phyloP scores from a whole-genome alignment of 140 eudicot species.

The Stevia rebaudiana region DNA sequence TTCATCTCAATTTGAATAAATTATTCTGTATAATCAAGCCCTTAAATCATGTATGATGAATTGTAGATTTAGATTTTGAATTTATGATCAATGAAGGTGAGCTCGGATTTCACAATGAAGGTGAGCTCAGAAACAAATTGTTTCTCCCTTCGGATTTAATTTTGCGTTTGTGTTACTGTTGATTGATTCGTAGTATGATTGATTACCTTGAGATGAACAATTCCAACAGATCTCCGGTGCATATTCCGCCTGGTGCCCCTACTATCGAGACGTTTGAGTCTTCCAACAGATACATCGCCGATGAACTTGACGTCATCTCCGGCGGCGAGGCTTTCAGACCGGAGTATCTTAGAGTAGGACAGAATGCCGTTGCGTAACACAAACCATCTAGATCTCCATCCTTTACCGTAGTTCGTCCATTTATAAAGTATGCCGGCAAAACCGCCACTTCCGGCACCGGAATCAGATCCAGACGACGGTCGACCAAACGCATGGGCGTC shows the following conservation, averaged over 20 bases:
- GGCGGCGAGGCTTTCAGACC: constrained; percentile 41
- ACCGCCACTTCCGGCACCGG: constrained; percentile 27
- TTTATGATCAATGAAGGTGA: constrained; percentile 5
- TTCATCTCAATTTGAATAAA: neutral
- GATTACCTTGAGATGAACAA: constrained; percentile 78
- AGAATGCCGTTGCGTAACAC: constrained; percentile 60
- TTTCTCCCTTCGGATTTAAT: neutral
- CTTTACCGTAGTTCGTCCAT: constrained; percentile 87
- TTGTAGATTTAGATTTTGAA: constrained; percentile 4
- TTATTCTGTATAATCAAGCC: neutral
- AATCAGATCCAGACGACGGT: constrained; percentile 48
- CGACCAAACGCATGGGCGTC: constrained; percentile 41
- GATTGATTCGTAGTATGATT: neutral
- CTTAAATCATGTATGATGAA: neutral
- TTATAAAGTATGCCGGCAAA: constrained; percentile 71
- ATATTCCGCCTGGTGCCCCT: constrained; percentile 31
- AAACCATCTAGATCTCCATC: constrained; percentile 97
- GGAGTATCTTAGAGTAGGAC: constrained; percentile 60
- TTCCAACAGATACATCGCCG: constrained; percentile 40
- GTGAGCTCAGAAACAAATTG: neutral
- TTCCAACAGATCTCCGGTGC: constrained; percentile 40
- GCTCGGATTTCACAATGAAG: constrained; percentile 18
- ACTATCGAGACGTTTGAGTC: constrained; percentile 30
- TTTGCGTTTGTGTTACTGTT: neutral
- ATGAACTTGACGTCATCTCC: constrained; percentile 58